Conservation (phyloP, 495 filamentous ascomycete species). For the Neurospora sp. region DNA sequence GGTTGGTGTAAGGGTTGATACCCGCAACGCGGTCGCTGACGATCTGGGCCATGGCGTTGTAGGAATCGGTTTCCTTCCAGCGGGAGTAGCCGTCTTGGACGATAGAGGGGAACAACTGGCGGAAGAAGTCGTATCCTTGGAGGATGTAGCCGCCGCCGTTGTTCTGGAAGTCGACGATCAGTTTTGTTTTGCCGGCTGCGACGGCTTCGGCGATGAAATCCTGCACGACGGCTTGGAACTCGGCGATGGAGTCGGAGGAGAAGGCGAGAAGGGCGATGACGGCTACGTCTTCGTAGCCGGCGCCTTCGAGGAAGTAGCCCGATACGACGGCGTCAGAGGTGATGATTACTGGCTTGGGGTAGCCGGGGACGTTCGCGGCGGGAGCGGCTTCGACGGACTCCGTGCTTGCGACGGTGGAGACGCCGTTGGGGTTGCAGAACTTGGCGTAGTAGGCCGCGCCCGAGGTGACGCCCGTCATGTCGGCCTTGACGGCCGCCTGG, state of each 20-base stretch:
- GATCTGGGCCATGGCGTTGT: conserved; percentile 20
- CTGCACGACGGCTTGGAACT: conserved; percentile 30
- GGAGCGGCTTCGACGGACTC: not conserved
- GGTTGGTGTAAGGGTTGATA: conserved; percentile 20
- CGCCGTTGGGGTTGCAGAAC: conserved; percentile 9
- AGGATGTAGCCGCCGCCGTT: conserved; percentile 44
- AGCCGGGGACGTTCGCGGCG: conserved; percentile 25
- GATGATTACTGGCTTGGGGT: conserved; percentile 37
- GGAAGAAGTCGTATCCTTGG: conserved; percentile 32
- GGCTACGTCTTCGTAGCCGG: conserved; percentile 28
- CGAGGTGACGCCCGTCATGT: conserved; percentile 6
- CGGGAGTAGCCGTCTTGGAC: conserved; percentile 11
- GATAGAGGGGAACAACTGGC: conserved; percentile 20
- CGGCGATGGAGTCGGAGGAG: conserved; percentile 1
- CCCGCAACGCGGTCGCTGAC: conserved; percentile 19
- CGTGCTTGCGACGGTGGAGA: not conserved
- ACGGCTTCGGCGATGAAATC: conserved; percentile 28
- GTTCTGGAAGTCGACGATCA: conserved; percentile 44
- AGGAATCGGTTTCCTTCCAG: conserved; percentile 21
- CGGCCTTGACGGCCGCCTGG: conserved; percentile 5
- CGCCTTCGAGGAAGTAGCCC: conserved; percentile 38
- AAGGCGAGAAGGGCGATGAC: conserved; percentile 21
- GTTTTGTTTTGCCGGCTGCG: conserved; percentile 32
- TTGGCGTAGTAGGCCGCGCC: conserved; percentile 10
- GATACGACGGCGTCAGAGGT: conserved; percentile 32